These are phyloP conservation scores for Lepidium didymum DNA, from an alignment of 345 rosid species.

Conservation along the genomic window DNA sequence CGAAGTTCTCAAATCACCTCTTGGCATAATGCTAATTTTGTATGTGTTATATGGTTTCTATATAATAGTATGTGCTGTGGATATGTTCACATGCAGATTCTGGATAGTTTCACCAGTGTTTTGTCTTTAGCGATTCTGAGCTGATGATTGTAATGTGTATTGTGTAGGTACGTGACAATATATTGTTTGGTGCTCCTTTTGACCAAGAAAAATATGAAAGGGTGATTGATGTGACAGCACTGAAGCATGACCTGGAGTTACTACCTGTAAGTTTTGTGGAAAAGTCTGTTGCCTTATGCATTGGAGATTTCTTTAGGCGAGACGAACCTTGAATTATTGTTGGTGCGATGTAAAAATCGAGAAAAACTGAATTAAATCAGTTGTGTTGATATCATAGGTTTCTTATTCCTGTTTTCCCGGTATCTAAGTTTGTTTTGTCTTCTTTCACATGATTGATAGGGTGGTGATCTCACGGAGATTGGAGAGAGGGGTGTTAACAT, in stretches of 20 bases:
- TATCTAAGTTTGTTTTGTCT: constrained; percentile 14
- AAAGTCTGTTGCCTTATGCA: neutral
- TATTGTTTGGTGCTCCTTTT: constrained; percentile 83
- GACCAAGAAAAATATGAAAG: constrained; percentile 68
- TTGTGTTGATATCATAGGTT: neutral
- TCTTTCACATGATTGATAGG: constrained; percentile 46
- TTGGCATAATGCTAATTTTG: neutral
- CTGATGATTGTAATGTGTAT: constrained; percentile 1
- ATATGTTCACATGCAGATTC: neutral
- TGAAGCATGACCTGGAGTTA: constrained; percentile 90
- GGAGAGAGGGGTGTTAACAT: constrained; percentile 99
- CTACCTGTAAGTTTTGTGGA: constrained; percentile 61
- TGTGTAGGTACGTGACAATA: constrained; percentile 83
- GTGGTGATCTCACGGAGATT: constrained; percentile 99
- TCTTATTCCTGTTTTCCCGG: neutral
- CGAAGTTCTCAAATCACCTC: neutral
- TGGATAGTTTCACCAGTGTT: neutral
- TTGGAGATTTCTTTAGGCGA: neutral
- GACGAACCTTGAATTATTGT: neutral
- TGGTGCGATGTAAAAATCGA: constrained; percentile 1
- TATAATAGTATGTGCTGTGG: neutral
- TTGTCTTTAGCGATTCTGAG: neutral
- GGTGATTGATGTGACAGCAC: constrained; percentile 83
- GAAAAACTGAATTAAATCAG: neutral
- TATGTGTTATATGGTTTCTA: neutral